phyloP scores from a whole-genome alignment of 2,329 filamentous ascomycete species.

The Pyrenophora tritici-repentis region DNA sequence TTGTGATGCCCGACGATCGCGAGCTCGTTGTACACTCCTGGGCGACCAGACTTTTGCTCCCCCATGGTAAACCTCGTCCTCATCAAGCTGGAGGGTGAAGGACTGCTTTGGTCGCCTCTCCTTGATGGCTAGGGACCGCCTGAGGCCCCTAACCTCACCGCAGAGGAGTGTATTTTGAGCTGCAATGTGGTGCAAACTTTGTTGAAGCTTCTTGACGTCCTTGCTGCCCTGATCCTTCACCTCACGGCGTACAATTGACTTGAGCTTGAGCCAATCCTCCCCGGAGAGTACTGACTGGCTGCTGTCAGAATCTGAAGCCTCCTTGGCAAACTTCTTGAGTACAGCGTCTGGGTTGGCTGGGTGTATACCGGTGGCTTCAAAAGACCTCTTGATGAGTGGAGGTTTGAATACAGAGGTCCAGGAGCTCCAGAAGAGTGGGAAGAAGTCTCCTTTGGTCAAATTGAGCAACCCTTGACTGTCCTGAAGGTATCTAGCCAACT shows the following conservation, averaged over 20 bases:
- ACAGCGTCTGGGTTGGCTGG: neutral
- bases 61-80: neutral
- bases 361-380: neutral
- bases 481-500: neutral
- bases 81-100: constrained; percentile 1
- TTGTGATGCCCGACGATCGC: neutral
- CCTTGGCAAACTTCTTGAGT: too few relatives aligned
- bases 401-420: neutral
- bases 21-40: neutral
- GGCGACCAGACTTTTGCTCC: neutral
- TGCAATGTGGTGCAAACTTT: too few relatives aligned
- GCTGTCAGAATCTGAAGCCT: neutral
- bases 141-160: neutral
- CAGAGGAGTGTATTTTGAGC: too few relatives aligned
- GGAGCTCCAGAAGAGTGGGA: neutral
- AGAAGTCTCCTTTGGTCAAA: neutral
- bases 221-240: neutral
- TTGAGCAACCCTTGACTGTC: neutral
- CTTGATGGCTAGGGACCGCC: neutral
- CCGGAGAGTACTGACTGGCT: neutral
- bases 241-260: neutral
- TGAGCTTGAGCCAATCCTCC: neutral
- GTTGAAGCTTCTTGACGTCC: too few relatives aligned
- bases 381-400: neutral
- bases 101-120: neutral